A percentile compares a stretch with the other conserved stretches of the same genome.
These are phyloP conservation scores for Hymenoscyphus scutula DNA, from an alignment of 2,329 filamentous ascomycete species.

Conservation along the genomic window DNA sequence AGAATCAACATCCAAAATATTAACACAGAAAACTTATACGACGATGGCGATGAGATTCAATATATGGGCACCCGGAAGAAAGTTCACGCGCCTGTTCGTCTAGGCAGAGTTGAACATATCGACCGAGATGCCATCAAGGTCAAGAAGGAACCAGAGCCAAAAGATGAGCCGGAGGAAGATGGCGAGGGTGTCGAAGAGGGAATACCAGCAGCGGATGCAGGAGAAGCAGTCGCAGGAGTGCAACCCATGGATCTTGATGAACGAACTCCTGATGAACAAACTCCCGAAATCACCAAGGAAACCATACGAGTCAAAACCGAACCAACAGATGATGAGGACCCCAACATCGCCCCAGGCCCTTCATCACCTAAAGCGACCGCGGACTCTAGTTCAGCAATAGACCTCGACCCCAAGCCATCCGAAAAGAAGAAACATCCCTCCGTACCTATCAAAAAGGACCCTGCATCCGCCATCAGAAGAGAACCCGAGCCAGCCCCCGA, in stretches of 20 bases:
- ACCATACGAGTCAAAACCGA: constrained; percentile 21
- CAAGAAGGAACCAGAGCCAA: constrained; percentile 25
- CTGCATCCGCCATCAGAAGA: constrained; percentile 16
- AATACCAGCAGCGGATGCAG: neutral
- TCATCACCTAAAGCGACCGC: neutral
- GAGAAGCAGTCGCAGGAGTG: constrained; percentile 3
- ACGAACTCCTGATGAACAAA: constrained; percentile 8
- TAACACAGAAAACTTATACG: constrained; percentile 26
- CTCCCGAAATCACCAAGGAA: constrained; percentile 1
- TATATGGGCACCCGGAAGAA: neutral
- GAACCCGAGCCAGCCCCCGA: constrained; percentile 43
- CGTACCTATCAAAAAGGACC: constrained; percentile 9
- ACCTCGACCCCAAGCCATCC: constrained; percentile 2
- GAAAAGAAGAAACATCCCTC: constrained; percentile 14
- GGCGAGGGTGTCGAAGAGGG: neutral
- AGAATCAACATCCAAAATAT: constrained; percentile 35
- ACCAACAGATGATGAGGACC: constrained; percentile 6
- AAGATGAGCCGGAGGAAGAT: constrained; percentile 9
- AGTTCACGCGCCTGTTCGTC: constrained; percentile 29
- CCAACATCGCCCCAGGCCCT: neutral
- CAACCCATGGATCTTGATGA: constrained; percentile 25
- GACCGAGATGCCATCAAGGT: constrained; percentile 30
- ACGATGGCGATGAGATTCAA: constrained; percentile 15
- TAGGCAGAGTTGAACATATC: constrained; percentile 34
- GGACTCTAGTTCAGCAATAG: neutral